phyloP scores from a whole-genome alignment of 257 asterid genomes.

The Nemophila menziesii region DNA sequence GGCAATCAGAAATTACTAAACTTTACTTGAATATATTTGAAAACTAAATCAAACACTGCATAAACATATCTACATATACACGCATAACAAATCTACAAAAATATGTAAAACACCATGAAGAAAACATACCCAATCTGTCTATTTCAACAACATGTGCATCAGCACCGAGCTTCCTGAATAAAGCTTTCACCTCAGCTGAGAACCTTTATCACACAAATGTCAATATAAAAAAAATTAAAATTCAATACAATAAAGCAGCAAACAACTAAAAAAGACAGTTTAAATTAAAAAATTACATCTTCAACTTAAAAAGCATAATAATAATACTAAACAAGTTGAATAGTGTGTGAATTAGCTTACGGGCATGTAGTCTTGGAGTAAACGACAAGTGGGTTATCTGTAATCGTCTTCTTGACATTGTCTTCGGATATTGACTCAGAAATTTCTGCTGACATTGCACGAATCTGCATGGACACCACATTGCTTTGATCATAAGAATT shows the following conservation, averaged over 20 bases:
- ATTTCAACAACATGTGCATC: conserved; percentile 75
- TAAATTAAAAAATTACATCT: not conserved
- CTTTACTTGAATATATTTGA: not conserved
- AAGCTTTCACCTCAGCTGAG: conserved; percentile 67
- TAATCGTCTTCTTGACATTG: conserved; percentile 41
- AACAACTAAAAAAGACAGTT: not conserved
- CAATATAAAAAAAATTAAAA: not conserved
- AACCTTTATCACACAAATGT: conserved; percentile 31
- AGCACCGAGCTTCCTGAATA: conserved; percentile 72
- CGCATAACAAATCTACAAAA: not conserved
- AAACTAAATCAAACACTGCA: not conserved
- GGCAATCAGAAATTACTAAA: not conserved
- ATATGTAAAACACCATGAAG: not conserved
- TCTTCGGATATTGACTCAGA: conserved; percentile 55
- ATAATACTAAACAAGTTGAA: not conserved
- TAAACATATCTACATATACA: not conserved
- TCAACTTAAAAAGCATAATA: not conserved
- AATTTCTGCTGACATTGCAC: conserved; percentile 56
- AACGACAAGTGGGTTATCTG: conserved; percentile 68
- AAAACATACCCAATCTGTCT: conserved; percentile 60
- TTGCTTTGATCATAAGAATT: conserved; percentile 4
- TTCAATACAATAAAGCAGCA: not conserved
- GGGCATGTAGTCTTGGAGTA: conserved; percentile 94
- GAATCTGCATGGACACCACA: conserved; percentile 23
- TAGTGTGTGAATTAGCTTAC: conserved; percentile 28